phyloP scores from a whole-genome alignment of 148 eudicot genomes.

The Gaultheria prostrata region DNA sequence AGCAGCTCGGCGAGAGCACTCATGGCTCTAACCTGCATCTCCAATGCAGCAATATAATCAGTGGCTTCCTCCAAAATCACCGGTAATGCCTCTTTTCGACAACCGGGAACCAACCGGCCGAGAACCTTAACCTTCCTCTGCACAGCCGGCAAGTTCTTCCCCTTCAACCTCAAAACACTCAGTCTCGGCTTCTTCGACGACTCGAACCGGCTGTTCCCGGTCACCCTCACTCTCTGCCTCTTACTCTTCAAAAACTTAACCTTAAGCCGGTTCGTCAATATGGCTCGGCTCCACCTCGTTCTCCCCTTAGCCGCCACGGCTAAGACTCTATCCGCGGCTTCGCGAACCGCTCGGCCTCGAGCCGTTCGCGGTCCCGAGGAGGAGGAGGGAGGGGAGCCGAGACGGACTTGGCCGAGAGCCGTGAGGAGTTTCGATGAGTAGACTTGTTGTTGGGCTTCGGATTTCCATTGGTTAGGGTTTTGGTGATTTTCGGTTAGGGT shows the following conservation, averaged over 20 bases:
- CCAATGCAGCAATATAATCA: constrained; percentile 80
- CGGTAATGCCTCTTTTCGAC: constrained; percentile 67
- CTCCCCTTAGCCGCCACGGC: constrained; percentile 74
- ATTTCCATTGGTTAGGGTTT: constrained; percentile 54
- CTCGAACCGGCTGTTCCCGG: constrained; percentile 27
- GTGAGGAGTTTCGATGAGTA: constrained; percentile 62
- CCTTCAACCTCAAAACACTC: constrained; percentile 39
- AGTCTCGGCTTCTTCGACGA: constrained; percentile 28
- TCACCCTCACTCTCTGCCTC: constrained; percentile 25
- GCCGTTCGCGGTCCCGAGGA: constrained; percentile 20
- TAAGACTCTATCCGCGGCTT: constrained; percentile 67
- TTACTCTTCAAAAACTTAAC: constrained; percentile 61
- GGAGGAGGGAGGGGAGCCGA: constrained; percentile 28
- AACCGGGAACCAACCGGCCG: constrained; percentile 77
- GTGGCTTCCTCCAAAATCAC: constrained; percentile 77
- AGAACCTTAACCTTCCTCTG: constrained; percentile 58
- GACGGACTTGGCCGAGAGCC: constrained; percentile 65
- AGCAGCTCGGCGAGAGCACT: constrained; percentile 47
- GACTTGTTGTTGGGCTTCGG: constrained; percentile 62
- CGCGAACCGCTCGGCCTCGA: constrained; percentile 56
- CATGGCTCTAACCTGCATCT: constrained; percentile 90
- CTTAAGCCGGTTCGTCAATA: constrained; percentile 61
- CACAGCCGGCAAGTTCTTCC: constrained; percentile 53
- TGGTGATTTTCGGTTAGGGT: constrained; percentile 11
- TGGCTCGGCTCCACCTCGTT: constrained; percentile 93